Percentiles rank a stretch among this genome's conserved stretches.
phyloP scores from a whole-genome alignment of 345 rosid species.

The Draba incana region DNA sequence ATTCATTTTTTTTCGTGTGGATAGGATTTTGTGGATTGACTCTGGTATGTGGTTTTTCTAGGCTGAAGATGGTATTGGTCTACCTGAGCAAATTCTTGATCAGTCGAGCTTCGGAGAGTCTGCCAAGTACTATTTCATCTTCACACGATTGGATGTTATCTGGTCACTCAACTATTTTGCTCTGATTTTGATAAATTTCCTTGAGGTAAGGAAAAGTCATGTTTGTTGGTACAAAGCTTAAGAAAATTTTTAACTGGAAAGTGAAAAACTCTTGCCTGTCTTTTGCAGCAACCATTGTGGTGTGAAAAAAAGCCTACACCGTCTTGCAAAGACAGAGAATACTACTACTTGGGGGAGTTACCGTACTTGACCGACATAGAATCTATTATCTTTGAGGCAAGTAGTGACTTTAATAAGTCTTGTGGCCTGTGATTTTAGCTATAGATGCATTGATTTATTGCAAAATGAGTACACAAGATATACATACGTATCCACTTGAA shows the following conservation, averaged over 20 bases:
- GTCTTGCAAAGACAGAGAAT: constrained; percentile 73
- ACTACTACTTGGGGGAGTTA: constrained; percentile 84
- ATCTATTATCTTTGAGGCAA: constrained; percentile 83
- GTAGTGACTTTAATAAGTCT: background rate
- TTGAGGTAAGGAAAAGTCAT: constrained; percentile 64
- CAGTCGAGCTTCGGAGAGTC: constrained; percentile 63
- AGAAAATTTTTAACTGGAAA: background rate
- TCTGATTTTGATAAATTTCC: constrained; percentile 67
- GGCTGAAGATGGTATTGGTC: constrained; percentile 96
- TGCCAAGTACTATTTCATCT: constrained; percentile 69
- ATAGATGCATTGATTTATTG: background rate
- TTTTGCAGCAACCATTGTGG: constrained; percentile 89
- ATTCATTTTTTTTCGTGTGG: background rate
- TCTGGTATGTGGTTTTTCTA: constrained; percentile 38
- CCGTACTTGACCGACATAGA: constrained; percentile 74
- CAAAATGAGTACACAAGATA: constrained; percentile 1
- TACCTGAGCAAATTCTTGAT: constrained; percentile 87
- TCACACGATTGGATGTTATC: constrained; percentile 58
- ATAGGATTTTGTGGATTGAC: constrained; percentile 6
- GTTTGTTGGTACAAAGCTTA: background rate
- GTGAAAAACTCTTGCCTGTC: constrained; percentile 13
- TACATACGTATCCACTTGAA: constrained; percentile 6
- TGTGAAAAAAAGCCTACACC: constrained; percentile 52
- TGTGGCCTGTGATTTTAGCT: constrained; percentile 1
- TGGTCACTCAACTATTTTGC: constrained; percentile 95